Evolutionary conservation across 2,329 filamentous ascomycete genomes (phyloP), one percentile per base, ranked within the genome.

Genomic region (Fusarium sororula): DNA sequence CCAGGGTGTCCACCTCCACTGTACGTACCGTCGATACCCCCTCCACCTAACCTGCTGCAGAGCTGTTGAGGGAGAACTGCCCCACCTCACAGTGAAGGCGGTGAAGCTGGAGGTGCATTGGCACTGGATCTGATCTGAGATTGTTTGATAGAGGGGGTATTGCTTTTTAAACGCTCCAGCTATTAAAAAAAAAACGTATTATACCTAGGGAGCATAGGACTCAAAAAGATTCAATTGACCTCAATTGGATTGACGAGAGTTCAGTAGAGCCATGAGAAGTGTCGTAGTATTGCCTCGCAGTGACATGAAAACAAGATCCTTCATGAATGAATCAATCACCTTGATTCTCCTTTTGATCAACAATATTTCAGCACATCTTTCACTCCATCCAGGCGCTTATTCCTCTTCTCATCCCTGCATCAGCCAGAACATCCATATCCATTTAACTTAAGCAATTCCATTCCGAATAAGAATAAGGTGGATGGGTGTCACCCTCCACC

Each of bases 71-170:
- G 63, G 61, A 63, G 53, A 20, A 51, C 28, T 56, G 68, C 73
- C 72, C 75, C 75, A 77, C 73, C 74, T 72, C 75, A 76, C 75
- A 75, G 67, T 50, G 66, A 76, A 76, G 72, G 75, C 75, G 75
- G 75, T 77, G 75, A 77, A 58, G 35, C 51, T 70, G 50, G 50
- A 48, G 42, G 42, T 67, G 42, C 61, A 67, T 58, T 70, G 55
- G 30, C 30, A 53, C 48, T 53, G 48, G 30, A 53, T 53, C 50
- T 53, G 30, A 53, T 53, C 50, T 37, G 50, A 53, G 50, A 53
- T 53, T 53, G 50, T 26, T 37, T 37, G 30, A 53, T 53, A 53
- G 30, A 35, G n/a, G 62, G 67, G 54, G 32, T 57, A 11, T 50
- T 71, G 68, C 41, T 58, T 41, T 53, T 53, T 3, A 35, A 35